Percentiles rank a stretch among this genome's conserved stretches.
Conservation (phyloP, 2,329 filamentous ascomycete genomes). For the Amauroascus verrucosus region DNA sequence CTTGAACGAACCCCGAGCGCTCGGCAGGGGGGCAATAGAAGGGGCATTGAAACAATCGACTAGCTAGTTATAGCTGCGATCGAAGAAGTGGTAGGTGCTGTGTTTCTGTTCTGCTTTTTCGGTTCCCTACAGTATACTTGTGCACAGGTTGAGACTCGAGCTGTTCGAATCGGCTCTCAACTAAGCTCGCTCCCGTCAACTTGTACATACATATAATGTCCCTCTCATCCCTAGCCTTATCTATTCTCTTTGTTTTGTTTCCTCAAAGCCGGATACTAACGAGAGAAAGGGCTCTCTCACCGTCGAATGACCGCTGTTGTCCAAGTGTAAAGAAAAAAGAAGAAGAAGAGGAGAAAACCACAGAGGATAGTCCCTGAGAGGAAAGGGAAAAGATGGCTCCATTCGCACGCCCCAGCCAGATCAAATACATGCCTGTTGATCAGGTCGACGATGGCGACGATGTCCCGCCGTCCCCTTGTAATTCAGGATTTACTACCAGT, state of each 20-base stretch:
- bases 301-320: background rate
- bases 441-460: background rate
- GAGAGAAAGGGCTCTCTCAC: background rate
- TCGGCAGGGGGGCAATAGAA: too few species aligned
- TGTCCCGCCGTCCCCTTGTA: background rate
- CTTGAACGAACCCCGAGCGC: too few species aligned
- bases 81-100: too few species aligned
- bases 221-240: background rate
- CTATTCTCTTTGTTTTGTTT: background rate
- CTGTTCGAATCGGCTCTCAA: too few species aligned
- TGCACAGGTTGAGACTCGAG: too few species aligned
- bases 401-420: background rate
- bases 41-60: too few species aligned
- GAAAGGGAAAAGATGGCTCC: background rate
- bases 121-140: too few species aligned
- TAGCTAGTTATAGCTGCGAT: too few species aligned
- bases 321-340: background rate
- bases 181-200: too few species aligned
- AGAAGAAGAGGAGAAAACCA: too few species aligned
- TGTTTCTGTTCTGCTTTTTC: too few species aligned
- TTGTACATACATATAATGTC: too few species aligned
- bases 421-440: background rate
- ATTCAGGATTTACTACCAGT: background rate
- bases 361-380: background rate
- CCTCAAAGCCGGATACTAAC: background rate